Evolutionary conservation across 306 rosid genomes (phyloP).

Genomic region (Rubus parviflorus): DNA sequence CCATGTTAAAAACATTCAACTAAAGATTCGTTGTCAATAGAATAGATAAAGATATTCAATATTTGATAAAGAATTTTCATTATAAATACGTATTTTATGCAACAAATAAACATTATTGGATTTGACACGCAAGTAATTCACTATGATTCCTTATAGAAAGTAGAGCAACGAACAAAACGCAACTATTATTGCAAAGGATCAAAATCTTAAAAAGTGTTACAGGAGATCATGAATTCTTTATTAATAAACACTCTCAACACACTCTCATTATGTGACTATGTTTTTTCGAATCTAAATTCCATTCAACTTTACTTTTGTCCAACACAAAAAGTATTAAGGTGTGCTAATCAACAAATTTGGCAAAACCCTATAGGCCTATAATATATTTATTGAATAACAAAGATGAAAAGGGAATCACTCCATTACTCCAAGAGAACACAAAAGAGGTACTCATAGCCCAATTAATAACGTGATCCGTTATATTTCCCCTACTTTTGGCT

Average conservation of each 20-base stretch:
- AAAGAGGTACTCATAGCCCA: constrained; percentile 39
- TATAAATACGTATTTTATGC: too few relatives aligned
- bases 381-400: neutral
- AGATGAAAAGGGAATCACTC: constrained; percentile 8
- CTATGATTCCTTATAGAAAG: too few relatives aligned
- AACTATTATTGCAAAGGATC: too few relatives aligned
- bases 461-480: constrained; percentile 88
- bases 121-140: too few relatives aligned
- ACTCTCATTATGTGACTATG: too few relatives aligned
- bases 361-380: neutral
- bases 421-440: constrained; percentile 27
- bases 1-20: neutral
- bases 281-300: neutral
- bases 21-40: neutral
- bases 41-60: neutral
- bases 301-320: neutral
- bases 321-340: neutral
- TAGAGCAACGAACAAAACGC: too few relatives aligned
- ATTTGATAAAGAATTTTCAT: neutral
- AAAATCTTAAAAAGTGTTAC: too few relatives aligned
- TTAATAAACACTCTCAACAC: too few relatives aligned
- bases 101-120: too few relatives aligned
- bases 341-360: neutral
- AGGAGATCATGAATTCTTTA: too few relatives aligned
- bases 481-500: constrained; percentile 30